phyloP scores from a whole-genome alignment of 2,329 filamentous ascomycete species.

The Fusarium pilosicola region DNA sequence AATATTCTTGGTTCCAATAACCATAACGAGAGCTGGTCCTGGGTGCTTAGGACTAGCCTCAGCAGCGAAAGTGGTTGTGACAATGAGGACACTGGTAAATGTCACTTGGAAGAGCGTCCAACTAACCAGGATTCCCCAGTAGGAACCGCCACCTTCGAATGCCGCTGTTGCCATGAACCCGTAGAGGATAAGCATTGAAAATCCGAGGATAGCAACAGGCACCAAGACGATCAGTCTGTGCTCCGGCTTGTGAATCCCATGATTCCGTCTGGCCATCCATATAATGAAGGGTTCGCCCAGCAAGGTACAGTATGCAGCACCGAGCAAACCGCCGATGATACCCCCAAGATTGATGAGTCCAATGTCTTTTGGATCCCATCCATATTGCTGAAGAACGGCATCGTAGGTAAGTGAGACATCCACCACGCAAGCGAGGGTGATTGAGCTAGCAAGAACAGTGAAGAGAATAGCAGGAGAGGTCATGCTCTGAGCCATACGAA shows the following conservation, averaged over 20 bases:
- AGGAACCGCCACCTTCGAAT: neutral
- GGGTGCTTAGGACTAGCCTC: neutral
- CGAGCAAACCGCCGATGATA: rapidly evolving
- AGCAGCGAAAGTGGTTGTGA: neutral
- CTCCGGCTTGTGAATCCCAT: neutral
- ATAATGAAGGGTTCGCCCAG: neutral
- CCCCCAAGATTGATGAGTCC: neutral
- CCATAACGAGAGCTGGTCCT: neutral
- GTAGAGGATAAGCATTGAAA: neutral
- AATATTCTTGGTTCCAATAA: neutral
- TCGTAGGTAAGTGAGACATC: neutral
- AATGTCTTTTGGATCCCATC: neutral
- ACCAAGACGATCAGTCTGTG: neutral
- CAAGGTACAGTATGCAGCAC: neutral
- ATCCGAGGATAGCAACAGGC: neutral
- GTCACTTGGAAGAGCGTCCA: neutral
- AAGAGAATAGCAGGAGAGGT: neutral
- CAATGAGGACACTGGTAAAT: neutral
- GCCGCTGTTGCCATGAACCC: neutral
- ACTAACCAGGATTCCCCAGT: neutral
- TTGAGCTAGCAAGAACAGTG: neutral
- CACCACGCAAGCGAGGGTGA: rapidly evolving
- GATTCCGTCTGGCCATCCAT: neutral
- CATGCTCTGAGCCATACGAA: neutral
- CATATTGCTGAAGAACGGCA: neutral